Percentiles rank a stretch among this genome's conserved stretches.
Evolutionary conservation across 768 basidiomycete species (phyloP).

Genomic region (Daedaleopsis nitida): DNA sequence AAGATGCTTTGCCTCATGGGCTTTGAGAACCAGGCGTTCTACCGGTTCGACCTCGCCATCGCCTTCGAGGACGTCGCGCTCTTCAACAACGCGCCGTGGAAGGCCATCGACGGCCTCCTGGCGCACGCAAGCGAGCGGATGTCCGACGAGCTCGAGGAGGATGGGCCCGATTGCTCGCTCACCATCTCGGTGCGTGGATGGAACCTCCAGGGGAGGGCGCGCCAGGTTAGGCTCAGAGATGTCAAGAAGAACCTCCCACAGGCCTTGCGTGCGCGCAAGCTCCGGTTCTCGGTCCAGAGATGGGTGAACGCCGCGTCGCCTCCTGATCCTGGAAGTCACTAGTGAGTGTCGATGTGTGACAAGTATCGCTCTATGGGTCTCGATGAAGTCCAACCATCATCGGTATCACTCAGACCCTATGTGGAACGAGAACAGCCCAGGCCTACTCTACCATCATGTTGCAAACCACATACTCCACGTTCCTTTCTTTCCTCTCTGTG

Average conservation of each 20-base stretch:
- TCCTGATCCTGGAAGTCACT: background rate
- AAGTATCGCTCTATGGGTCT: too few relatives aligned
- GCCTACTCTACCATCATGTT: too few relatives aligned
- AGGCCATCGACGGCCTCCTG: conserved; percentile 3
- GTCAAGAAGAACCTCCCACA: background rate
- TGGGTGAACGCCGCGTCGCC: background rate
- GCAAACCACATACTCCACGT: too few relatives aligned
- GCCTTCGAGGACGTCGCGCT: background rate
- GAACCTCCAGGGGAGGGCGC: background rate
- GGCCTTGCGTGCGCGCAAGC: background rate
- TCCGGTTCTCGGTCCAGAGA: background rate
- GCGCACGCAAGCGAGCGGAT: background rate
- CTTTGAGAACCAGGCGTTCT: background rate
- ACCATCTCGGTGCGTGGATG: background rate
- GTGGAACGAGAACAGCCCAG: too few relatives aligned
- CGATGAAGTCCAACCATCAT: too few relatives aligned
- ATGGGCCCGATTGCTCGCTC: background rate
- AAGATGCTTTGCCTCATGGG: conserved; percentile 4
- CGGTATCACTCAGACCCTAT: too few relatives aligned
- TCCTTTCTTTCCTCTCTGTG: too few relatives aligned
- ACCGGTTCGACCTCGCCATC: background rate
- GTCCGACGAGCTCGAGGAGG: background rate
- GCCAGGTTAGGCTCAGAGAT: background rate
- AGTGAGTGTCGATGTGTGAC: background rate
- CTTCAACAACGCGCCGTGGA: conserved; percentile 3